Evolutionary conservation across 257 asterid species (phyloP).

Genomic region (Rauvolfia tetraphylla): DNA sequence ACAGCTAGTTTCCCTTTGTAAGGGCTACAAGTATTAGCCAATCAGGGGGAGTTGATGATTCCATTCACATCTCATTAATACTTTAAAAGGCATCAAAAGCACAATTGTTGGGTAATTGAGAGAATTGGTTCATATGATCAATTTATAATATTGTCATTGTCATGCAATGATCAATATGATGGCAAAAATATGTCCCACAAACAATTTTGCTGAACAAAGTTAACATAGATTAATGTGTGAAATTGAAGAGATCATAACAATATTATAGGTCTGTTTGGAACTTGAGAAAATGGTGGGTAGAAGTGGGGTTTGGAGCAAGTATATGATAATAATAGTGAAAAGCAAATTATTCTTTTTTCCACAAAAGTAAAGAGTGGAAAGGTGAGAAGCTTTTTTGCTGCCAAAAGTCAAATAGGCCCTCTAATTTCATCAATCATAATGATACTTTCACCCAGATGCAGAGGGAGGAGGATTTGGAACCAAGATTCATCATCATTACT

Average conservation of each 20-base stretch:
- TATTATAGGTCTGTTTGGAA: conserved; percentile 61
- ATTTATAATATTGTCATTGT: conserved; percentile 17
- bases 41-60: conserved; percentile 23
- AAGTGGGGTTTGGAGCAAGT: conserved; percentile 48
- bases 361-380: conserved; percentile 46
- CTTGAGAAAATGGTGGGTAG: conserved; percentile 69
- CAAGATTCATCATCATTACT: conserved; percentile 76
- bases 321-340: conserved; percentile 11
- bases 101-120: conserved; percentile 16
- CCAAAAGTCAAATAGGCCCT: conserved; percentile 81
- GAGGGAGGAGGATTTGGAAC: conserved; percentile 56
- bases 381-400: conserved; percentile 73
- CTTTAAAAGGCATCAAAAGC: conserved; percentile 15
- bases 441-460: conserved; percentile 41
- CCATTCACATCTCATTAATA: conserved; percentile 13
- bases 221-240: conserved; percentile 60
- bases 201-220: conserved; percentile 35
- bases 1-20: background rate
- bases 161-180: conserved; percentile 27
- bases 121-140: conserved; percentile 36
- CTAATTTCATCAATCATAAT: conserved; percentile 44
- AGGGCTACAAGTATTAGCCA: conserved; percentile 24
- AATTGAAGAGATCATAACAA: conserved; percentile 82
- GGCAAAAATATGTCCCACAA: conserved; percentile 25
- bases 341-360: background rate